Base-by-base conservation (phyloP, 768 basidiomycete genomes). In the Boletus sp. region DNA sequence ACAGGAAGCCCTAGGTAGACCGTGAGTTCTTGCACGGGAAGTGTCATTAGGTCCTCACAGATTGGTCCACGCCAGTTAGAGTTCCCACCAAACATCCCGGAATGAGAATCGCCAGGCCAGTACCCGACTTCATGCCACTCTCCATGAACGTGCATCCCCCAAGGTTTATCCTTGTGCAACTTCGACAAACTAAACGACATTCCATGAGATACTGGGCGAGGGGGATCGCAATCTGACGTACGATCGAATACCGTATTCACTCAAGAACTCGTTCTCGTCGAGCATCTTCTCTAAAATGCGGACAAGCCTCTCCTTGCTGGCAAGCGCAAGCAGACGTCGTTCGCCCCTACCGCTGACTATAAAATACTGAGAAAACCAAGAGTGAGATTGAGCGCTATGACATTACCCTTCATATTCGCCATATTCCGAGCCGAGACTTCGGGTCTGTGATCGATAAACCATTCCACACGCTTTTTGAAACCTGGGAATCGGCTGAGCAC, bases 81-180 rank as follows among this genome's bases (percentile, higher is more conserved):
- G 67, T 94, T 95, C n/a, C 92, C 93, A 49, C 94, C 93, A 71
- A 97, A 96, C 96, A 99, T 99, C 44, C 94, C 95, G 11, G 92
- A 94, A 62, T 82, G 83, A 2, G 96, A 98, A 69, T 99, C 97
- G 9, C 95, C 97, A 1, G 97, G 96, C 97, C 97, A 98, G 72
- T 98, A 99, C 33, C 83, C 82, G 30, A 98, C 92, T 65, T 93
- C 90, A 67, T 97, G 91, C 39, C 86, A 81, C 62, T 98, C 83
- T 15, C 93, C 95, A 56, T 97, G 84, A 45, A 97, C 96, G 57
- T 92, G 77, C 82, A 98, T 97, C 7, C 88, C 88, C 90, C 92
- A 99, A 4, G 97, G 97, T 54, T 89, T 79, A 11, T 93, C 87
- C 71, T 93, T 84, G 73, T 99, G 97, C 59, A 80, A 71, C 68